Evolutionary conservation across 805 yeast genomes (phyloP).

Genomic region (Wickerhamiella azymoides): DNA sequence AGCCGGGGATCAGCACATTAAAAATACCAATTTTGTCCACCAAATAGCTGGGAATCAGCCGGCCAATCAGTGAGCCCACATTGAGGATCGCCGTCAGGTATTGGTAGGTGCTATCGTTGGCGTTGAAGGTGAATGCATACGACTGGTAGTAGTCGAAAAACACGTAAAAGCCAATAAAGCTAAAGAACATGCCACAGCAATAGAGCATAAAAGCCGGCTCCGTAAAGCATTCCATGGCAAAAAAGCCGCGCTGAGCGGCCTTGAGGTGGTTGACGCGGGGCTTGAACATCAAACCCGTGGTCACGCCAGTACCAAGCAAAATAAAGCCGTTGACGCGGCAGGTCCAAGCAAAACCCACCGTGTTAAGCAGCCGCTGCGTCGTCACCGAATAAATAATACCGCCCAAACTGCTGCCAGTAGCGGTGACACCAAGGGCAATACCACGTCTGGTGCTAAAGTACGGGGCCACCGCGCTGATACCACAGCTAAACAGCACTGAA

Average conservation of each 20-base stretch:
- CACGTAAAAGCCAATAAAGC: conserved; percentile 24
- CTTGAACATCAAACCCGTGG: conserved; percentile 18
- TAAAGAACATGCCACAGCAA: conserved; percentile 19
- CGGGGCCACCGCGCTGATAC: conserved; percentile 33
- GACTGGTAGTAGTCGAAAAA: conserved; percentile 26
- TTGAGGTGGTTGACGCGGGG: conserved; percentile 24
- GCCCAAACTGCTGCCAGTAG: conserved; percentile 40
- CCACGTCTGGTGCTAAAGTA: conserved; percentile 34
- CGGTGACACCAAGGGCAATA: conserved; percentile 33
- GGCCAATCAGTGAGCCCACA: conserved; percentile 34
- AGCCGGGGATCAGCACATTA: conserved; percentile 27
- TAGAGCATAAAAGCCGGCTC: conserved; percentile 21
- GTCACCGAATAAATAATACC: conserved; percentile 36
- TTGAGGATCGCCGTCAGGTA: conserved; percentile 26
- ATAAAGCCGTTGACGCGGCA: conserved; percentile 37
- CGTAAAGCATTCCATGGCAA: conserved; percentile 20
- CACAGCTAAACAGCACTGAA: conserved; percentile 31
- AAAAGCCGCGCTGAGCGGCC: conserved; percentile 5
- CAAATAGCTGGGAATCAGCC: conserved; percentile 34
- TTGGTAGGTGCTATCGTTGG: conserved; percentile 13
- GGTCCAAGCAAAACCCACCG: conserved; percentile 44
- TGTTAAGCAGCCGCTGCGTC: conserved; percentile 29
- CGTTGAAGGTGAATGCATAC: conserved; percentile 21
- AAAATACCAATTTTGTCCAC: conserved; percentile 37
- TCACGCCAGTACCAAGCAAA: conserved; percentile 21